Evolutionary conservation across 1,284 basidiomycete species (phyloP).

Genomic region (Puccinia polysora): DNA sequence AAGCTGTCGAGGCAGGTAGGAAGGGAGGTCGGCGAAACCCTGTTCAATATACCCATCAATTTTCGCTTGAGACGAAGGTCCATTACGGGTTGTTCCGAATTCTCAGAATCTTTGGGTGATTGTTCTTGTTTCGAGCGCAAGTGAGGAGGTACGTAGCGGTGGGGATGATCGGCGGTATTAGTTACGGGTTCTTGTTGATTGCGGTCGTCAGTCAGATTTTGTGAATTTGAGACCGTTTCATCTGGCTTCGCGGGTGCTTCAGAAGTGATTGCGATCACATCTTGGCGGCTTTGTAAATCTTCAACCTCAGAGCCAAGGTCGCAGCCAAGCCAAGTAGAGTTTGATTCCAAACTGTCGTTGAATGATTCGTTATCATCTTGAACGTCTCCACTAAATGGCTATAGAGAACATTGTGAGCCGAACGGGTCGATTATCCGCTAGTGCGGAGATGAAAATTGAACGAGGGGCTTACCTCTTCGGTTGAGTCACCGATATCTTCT

Average conservation of each 20-base stretch:
- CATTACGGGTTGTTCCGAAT: not conserved
- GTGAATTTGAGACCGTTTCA: not conserved
- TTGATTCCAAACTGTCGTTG: slow-evolving; percentile 6
- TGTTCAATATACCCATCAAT: slow-evolving; percentile 42
- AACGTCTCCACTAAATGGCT: not conserved
- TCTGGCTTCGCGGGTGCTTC: not conserved
- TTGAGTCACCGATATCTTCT: not conserved
- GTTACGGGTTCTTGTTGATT: not conserved
- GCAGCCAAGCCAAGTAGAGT: slow-evolving; percentile 23
- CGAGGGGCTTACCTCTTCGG: not conserved
- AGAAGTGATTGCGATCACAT: not conserved
- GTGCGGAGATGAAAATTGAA: not conserved
- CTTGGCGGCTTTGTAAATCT: not conserved
- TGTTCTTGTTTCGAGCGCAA: slow-evolving; percentile 18
- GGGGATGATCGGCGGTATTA: slow-evolving; percentile 3
- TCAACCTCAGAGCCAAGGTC: not conserved
- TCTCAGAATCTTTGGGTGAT: not conserved
- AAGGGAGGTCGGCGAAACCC: slow-evolving; percentile 38
- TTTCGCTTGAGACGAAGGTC: slow-evolving; percentile 38
- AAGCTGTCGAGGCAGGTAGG: slow-evolving; percentile 28
- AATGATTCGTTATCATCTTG: not conserved
- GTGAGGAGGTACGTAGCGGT: slow-evolving; percentile 38
- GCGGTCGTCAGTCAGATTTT: not conserved
- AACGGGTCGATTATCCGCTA: not conserved
- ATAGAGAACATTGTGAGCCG: not conserved